These are phyloP conservation scores for Debaryomycetaceae sp. DNA, from an alignment of 1,139 yeast genomes.

Conservation along the genomic window DNA sequence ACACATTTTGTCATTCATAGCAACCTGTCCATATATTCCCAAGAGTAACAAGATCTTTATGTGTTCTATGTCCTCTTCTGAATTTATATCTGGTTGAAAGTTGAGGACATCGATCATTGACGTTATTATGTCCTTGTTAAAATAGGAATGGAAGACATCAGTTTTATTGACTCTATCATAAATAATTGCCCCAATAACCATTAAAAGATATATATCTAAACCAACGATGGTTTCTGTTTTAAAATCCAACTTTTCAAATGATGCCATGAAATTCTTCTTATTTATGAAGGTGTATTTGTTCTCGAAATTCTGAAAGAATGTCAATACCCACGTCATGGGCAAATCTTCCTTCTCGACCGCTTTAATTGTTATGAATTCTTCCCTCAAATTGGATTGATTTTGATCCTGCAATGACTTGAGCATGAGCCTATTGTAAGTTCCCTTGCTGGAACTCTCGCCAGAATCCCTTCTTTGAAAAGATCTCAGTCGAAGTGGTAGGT, in stretches of 20 bases:
- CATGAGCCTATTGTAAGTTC: conserved; percentile 2
- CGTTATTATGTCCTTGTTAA: conserved; percentile 31
- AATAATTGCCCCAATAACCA: conserved; percentile 40
- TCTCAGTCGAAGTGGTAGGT: neutral
- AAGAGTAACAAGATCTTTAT: conserved; percentile 28
- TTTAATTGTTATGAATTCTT: conserved; percentile 37
- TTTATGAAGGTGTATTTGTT: conserved; percentile 36
- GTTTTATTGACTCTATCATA: conserved; percentile 27
- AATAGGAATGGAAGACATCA: conserved; percentile 21
- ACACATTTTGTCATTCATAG: conserved; percentile 24
- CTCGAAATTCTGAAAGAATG: conserved; percentile 37
- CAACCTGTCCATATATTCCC: conserved; percentile 27
- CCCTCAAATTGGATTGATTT: conserved; percentile 18
- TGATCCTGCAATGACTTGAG: conserved; percentile 1
- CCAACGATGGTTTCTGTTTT: conserved; percentile 34
- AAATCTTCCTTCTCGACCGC: conserved; percentile 25
- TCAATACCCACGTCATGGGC: conserved; percentile 28
- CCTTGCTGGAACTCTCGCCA: neutral
- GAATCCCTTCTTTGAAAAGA: conserved; percentile 1
- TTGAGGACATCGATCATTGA: conserved; percentile 34
- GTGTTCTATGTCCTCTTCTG: conserved; percentile 18
- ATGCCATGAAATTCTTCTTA: conserved; percentile 16
- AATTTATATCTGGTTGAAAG: conserved; percentile 17
- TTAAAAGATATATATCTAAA: conserved; percentile 34
- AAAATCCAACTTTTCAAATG: conserved; percentile 27